phyloP scores from a whole-genome alignment of 78 protist genomes.

The Dictyostelium capitatum region DNA sequence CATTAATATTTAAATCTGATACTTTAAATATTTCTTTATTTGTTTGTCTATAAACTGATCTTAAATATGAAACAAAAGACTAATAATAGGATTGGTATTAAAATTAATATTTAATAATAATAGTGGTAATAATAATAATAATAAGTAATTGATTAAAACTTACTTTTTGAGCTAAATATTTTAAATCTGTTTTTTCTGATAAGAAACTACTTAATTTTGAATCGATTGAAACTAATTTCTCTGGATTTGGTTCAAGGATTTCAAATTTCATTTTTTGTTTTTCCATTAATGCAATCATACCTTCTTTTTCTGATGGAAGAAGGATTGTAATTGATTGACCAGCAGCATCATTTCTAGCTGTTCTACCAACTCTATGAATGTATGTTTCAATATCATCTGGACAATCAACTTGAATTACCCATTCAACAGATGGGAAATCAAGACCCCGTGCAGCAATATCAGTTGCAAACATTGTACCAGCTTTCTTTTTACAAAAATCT shows the following conservation, averaged over 20 bases:
- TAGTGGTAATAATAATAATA: not conserved
- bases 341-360: conserved; percentile 91
- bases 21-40: conserved; percentile 67
- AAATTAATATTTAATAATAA: not conserved
- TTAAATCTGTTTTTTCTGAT: conserved; percentile 60
- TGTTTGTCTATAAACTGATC: conserved; percentile 44
- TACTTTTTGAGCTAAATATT: conserved; percentile 75
- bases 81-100: not conserved
- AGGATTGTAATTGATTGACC: conserved; percentile 70
- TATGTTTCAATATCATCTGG: conserved; percentile 97
- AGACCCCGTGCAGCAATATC: conserved; percentile 99
- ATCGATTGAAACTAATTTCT: conserved; percentile 25
- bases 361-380: conserved; percentile 99
- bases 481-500: conserved; percentile 32
- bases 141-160: not conserved
- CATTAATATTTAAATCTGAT: conserved; percentile 20
- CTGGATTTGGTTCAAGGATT: conserved; percentile 39
- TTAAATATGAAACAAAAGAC: conserved; percentile 73
- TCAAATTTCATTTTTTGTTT: conserved; percentile 57
- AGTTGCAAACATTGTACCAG: conserved; percentile 97
- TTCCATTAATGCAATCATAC: conserved; percentile 32
- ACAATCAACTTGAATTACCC: conserved; percentile 98
- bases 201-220: conserved; percentile 15
- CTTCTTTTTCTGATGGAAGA: conserved; percentile 62
- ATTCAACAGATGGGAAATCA: conserved; percentile 97